Percentiles rank a stretch among this genome's conserved stretches.
These are phyloP conservation scores for Phalaenopsis aphrodite DNA, from an alignment of 106 monocot species.

Conservation along the genomic window DNA sequence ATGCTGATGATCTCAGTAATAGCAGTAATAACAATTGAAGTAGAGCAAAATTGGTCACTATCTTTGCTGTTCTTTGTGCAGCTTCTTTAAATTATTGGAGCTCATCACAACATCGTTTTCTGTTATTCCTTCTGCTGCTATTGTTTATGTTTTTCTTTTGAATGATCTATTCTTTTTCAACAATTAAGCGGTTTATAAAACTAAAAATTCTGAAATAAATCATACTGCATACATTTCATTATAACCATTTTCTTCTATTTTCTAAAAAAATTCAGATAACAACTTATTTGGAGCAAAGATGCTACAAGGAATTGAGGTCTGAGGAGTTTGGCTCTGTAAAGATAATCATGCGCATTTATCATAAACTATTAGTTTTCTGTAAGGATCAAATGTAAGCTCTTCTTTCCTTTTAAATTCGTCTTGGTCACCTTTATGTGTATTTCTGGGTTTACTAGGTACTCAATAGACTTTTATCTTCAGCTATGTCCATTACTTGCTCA, in stretches of 20 bases:
- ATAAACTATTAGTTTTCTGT: conserved; percentile 74
- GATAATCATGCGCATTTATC: conserved; percentile 75
- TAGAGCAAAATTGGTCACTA: not conserved
- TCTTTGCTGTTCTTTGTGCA: too few species aligned
- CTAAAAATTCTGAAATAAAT: not conserved
- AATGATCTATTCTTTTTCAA: not conserved
- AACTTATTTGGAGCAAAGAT: conserved; percentile 82
- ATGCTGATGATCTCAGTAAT: not conserved
- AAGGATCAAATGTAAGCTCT: conserved; percentile 87
- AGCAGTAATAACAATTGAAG: not conserved
- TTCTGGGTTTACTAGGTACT: not conserved
- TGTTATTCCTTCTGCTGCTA: not conserved
- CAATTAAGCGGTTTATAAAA: not conserved
- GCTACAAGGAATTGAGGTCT: conserved; percentile 88
- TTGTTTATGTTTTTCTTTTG: not conserved
- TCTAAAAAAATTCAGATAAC: conserved; percentile 44
- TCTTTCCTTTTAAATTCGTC: conserved; percentile 1
- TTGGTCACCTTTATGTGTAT: not conserved
- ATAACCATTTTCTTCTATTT: not conserved
- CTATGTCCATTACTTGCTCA: not conserved
- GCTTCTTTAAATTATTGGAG: not conserved
- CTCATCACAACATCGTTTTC: not conserved
- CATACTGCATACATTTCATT: not conserved
- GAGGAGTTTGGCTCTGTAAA: conserved; percentile 71
- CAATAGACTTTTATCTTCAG: not conserved